These are phyloP conservation scores for Apiospora saccharicola DNA, from an alignment of 2,329 filamentous ascomycete species.

Conservation along the genomic window DNA sequence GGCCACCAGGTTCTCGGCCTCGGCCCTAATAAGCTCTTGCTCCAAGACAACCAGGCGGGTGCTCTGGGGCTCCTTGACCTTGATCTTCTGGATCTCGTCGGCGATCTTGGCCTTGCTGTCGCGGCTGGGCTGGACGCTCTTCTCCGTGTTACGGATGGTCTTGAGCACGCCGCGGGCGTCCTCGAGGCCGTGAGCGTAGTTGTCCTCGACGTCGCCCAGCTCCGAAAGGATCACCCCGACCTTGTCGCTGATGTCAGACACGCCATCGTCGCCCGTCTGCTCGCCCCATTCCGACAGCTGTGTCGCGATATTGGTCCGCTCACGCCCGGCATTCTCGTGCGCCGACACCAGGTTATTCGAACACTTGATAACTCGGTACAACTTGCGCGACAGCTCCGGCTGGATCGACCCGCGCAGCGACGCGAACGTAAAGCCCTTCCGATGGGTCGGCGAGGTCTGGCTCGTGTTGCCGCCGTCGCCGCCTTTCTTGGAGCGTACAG, in stretches of 20 bases:
- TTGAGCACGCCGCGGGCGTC: constrained; percentile 85
- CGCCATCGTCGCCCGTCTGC: constrained; percentile 82
- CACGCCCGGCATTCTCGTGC: constrained; percentile 84
- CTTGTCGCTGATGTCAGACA: constrained; percentile 94
- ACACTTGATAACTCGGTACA: constrained; percentile 93
- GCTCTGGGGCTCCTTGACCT: constrained; percentile 89
- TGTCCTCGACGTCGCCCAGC: constrained; percentile 92
- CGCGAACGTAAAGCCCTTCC: constrained; percentile 82
- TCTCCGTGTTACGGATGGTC: constrained; percentile 93
- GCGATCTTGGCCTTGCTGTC: constrained; percentile 87
- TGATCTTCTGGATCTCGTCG: constrained; percentile 91
- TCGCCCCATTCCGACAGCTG: constrained; percentile 98
- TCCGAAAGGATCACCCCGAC: constrained; percentile 90
- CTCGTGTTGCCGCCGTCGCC: constrained; percentile 3
- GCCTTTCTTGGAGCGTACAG: constrained; percentile 71
- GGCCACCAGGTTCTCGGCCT: constrained; percentile 94
- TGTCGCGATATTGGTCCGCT: constrained; percentile 83
- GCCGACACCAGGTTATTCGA: constrained; percentile 88
- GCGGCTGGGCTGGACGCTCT: constrained; percentile 90
- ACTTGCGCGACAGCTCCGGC: constrained; percentile 86
- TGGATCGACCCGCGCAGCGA: constrained; percentile 86
- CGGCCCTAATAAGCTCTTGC: constrained; percentile 94
- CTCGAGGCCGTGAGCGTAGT: constrained; percentile 86
- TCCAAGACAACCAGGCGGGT: constrained; percentile 83
- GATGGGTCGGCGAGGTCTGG: constrained; percentile 47